phyloP scores from a whole-genome alignment of 148 eudicot species.

The Suaeda aralocaspica region DNA sequence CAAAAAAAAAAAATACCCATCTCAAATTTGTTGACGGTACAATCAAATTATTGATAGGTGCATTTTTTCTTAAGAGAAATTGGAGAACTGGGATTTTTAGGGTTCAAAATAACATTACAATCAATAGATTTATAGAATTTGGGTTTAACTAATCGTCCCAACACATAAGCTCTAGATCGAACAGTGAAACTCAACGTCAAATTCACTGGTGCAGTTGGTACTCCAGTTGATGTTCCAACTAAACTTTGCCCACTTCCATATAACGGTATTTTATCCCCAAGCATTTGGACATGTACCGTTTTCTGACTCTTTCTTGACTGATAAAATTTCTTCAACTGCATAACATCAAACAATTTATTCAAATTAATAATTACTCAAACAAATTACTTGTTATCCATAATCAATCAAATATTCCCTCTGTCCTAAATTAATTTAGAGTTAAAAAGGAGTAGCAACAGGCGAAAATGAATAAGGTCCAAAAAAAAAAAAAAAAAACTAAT shows the following conservation, averaged over 20 bases:
- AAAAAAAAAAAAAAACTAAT: too few relatives aligned
- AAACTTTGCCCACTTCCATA: slow-evolving; percentile 78
- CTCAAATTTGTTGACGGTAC: too few relatives aligned
- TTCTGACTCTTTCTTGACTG: slow-evolving; percentile 56
- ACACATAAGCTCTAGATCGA: slow-evolving; percentile 66
- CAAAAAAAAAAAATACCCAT: not conserved
- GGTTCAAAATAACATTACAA: slow-evolving; percentile 42
- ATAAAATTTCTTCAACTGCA: slow-evolving; percentile 74
- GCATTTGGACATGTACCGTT: slow-evolving; percentile 36
- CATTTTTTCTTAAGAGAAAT: slow-evolving; percentile 62
- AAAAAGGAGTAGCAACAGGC: too few relatives aligned
- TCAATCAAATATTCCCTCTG: not conserved
- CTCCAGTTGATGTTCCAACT: slow-evolving; percentile 51
- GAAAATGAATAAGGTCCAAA: too few relatives aligned
- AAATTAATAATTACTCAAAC: not conserved
- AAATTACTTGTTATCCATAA: too few relatives aligned
- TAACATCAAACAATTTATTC: too few relatives aligned
- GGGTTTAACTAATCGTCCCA: slow-evolving; percentile 77
- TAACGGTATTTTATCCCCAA: slow-evolving; percentile 55
- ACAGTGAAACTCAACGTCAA: slow-evolving; percentile 51
- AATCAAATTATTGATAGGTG: slow-evolving; percentile 37
- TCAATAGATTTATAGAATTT: slow-evolving; percentile 50
- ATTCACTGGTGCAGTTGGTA: slow-evolving; percentile 50
- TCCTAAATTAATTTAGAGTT: not conserved
- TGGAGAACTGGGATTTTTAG: slow-evolving; percentile 41